These are phyloP conservation scores for Metschnikowia santaceciliae DNA, from an alignment of 805 yeast species.

Conservation along the genomic window DNA sequence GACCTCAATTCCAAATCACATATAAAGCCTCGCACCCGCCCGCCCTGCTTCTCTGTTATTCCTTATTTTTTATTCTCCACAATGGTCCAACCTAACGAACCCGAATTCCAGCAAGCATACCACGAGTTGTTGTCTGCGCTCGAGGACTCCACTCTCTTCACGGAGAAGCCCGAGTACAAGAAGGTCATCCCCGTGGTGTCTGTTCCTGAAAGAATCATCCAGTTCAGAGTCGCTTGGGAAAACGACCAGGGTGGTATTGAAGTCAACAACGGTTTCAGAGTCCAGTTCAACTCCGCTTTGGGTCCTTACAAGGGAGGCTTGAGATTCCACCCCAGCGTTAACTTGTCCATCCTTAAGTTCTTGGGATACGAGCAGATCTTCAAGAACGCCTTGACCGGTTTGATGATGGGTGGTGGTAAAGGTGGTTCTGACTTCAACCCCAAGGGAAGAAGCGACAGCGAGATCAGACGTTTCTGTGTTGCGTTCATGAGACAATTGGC, in stretches of 20 bases:
- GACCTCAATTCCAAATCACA: not conserved
- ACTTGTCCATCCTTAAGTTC: constrained; percentile 90
- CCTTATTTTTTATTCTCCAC: not conserved
- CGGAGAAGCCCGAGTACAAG: constrained; percentile 84
- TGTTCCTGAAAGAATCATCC: constrained; percentile 92
- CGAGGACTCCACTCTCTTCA: constrained; percentile 86
- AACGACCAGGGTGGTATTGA: constrained; percentile 87
- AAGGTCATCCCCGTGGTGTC: constrained; percentile 86
- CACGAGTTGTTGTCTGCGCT: constrained; percentile 85
- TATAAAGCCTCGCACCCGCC: not conserved
- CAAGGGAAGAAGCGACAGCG: constrained; percentile 87
- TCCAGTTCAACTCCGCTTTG: constrained; percentile 95
- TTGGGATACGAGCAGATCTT: constrained; percentile 98
- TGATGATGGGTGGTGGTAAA: constrained; percentile 98
- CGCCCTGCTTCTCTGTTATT: not conserved
- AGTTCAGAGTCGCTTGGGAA: constrained; percentile 98
- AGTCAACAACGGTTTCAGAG: constrained; percentile 97
- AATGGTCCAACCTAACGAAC: constrained; percentile 87
- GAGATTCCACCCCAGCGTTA: constrained; percentile 96
- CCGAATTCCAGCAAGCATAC: constrained; percentile 99
- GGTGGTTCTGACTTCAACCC: constrained; percentile 99
- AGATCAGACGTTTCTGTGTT: constrained; percentile 95
- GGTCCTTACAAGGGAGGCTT: constrained; percentile 99
- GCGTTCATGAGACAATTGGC: constrained; percentile 94
- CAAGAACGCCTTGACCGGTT: constrained; percentile 96